Percentiles rank a stretch among this genome's conserved stretches.
These are phyloP conservation scores for Penicillium pancosmium DNA, from an alignment of 495 filamentous ascomycete genomes.

Conservation along the genomic window DNA sequence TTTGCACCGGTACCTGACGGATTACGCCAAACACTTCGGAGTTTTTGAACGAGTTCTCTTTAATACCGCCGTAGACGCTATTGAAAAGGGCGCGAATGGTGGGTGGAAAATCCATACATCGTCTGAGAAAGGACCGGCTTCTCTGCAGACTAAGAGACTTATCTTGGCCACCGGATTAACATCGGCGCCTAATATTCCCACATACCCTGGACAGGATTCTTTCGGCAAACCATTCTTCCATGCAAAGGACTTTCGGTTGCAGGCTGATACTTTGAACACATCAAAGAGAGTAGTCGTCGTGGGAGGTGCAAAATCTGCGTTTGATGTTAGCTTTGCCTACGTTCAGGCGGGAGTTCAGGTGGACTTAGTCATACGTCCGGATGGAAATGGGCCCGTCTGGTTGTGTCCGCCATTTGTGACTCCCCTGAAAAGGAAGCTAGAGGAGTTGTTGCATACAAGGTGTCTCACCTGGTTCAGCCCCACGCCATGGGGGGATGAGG, in stretches of 20 bases:
- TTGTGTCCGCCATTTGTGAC: constrained; percentile 13
- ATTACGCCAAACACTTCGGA: constrained; percentile 11
- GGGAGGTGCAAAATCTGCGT: constrained; percentile 15
- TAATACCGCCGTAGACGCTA: background rate
- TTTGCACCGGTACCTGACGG: constrained; percentile 10
- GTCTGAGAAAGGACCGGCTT: too few species aligned
- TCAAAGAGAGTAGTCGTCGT: background rate
- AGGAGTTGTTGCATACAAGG: constrained; percentile 7
- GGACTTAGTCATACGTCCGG: constrained; percentile 14
- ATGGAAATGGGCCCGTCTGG: constrained; percentile 15
- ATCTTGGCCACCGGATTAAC: constrained; percentile 46
- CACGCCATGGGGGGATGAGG: constrained; percentile 5
- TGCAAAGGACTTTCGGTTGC: background rate
- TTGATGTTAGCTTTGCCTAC: constrained; percentile 35
- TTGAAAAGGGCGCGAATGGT: constrained; percentile 39
- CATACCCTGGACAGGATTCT: constrained; percentile 30
- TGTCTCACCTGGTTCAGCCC: constrained; percentile 16
- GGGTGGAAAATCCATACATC: background rate
- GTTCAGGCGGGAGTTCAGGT: constrained; percentile 7
- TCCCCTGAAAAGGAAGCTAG: constrained; percentile 9
- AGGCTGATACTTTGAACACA: too few species aligned
- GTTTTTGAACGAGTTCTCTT: background rate
- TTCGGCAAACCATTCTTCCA: background rate
- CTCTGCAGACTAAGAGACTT: too few species aligned
- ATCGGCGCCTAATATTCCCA: constrained; percentile 41